Percentiles rank a stretch among this genome's conserved stretches.
Evolutionary conservation across 768 basidiomycete species (phyloP).

Genomic region (Podaxis mareebaensis): DNA sequence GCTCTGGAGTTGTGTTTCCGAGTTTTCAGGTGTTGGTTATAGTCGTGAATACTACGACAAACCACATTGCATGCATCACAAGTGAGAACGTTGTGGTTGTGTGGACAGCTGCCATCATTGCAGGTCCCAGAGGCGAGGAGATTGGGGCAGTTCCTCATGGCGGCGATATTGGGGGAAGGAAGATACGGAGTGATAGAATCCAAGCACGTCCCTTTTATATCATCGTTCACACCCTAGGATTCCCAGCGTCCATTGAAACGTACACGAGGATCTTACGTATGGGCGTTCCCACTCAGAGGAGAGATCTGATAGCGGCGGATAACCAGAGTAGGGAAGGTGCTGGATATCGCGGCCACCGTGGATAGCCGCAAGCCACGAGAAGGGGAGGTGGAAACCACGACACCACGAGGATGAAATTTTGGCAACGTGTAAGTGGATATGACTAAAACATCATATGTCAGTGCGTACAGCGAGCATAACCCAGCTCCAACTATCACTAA

Average conservation of each 20-base stretch:
- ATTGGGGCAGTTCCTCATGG: conserved; percentile 33
- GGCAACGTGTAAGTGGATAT: too few species aligned
- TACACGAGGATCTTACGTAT: too few species aligned
- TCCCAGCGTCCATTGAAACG: neutral
- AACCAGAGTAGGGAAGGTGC: too few species aligned
- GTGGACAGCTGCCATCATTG: conserved; percentile 27
- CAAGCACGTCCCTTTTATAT: neutral
- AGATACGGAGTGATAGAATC: neutral
- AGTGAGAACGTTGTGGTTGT: conserved; percentile 34
- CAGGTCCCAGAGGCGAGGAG: conserved; percentile 38
- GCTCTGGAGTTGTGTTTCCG: neutral
- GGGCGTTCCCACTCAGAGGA: too few species aligned
- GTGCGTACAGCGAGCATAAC: too few species aligned
- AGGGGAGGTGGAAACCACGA: too few species aligned
- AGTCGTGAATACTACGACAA: conserved; percentile 23
- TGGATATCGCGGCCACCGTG: too few species aligned
- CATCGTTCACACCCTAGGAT: neutral
- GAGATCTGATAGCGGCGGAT: too few species aligned
- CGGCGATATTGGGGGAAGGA: neutral
- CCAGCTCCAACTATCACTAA: too few species aligned
- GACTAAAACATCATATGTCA: too few species aligned
- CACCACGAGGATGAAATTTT: too few species aligned
- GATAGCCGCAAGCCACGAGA: too few species aligned
- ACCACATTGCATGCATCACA: conserved; percentile 41
- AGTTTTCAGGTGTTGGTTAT: conserved; percentile 27